A percentile compares a stretch with the other conserved stretches of the same genome.
phyloP scores from a whole-genome alignment of 2,329 filamentous ascomycete genomes.

The Alternaria ethzedia region DNA sequence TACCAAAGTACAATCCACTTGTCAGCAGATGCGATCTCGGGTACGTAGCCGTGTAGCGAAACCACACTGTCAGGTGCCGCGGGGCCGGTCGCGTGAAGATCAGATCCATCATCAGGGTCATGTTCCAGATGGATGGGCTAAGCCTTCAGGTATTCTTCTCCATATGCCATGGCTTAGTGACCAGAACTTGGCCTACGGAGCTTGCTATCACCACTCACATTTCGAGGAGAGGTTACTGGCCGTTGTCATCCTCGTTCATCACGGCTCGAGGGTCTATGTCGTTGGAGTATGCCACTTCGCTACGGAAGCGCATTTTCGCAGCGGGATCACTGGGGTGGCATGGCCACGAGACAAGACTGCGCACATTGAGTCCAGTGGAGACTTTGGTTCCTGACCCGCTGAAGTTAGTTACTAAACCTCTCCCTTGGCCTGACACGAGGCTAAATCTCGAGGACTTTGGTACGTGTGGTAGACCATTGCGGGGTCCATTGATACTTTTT shows the following conservation, averaged over 20 bases:
- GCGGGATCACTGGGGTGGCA: too few relatives aligned
- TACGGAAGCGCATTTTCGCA: fast-evolving
- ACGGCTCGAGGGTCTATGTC: not conserved
- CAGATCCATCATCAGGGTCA: not conserved
- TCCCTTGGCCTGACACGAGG: not conserved
- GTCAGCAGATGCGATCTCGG: not conserved
- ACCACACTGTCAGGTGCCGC: not conserved
- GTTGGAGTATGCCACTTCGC: not conserved
- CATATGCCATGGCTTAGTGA: not conserved
- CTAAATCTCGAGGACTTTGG: not conserved
- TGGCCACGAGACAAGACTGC: not conserved
- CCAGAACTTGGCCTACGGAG: too few relatives aligned
- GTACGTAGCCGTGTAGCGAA: not conserved
- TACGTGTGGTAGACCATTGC: not conserved
- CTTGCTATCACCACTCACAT: not conserved
- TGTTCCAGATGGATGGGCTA: not conserved
- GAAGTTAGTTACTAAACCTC: too few relatives aligned
- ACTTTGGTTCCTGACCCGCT: not conserved
- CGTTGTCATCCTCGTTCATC: not conserved
- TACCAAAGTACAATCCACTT: not conserved
- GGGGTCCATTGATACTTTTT: not conserved
- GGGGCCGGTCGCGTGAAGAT: not conserved
- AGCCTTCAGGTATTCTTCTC: too few relatives aligned
- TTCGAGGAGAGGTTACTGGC: not conserved
- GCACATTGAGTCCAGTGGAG: not conserved